Evolutionary conservation across 2,329 filamentous ascomycete species (phyloP).

Genomic region (Nannizzia gypsea): DNA sequence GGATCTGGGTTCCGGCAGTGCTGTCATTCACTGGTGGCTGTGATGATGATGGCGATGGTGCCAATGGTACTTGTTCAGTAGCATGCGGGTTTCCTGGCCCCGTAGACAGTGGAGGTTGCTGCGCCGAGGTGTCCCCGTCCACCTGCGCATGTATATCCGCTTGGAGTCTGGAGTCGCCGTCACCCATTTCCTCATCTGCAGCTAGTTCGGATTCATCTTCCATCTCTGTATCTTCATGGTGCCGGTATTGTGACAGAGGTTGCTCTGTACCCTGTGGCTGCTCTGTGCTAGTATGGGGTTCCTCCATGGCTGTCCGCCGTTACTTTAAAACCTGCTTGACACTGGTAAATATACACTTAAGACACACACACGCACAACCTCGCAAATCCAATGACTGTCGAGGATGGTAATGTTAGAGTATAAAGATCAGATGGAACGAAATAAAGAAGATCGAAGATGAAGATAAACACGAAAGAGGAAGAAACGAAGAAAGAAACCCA

Average conservation of each 20-base stretch:
- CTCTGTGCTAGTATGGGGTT: neutral
- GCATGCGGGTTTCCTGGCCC: neutral
- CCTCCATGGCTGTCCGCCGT: neutral
- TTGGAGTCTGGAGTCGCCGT: constrained; percentile 14
- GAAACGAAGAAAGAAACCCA: neutral
- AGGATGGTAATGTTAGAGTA: neutral
- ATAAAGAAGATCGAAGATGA: neutral
- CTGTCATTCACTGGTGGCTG: neutral
- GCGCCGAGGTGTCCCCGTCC: constrained; percentile 5
- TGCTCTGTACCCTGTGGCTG: neutral
- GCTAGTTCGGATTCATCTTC: constrained; percentile 3
- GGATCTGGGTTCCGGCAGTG: neutral
- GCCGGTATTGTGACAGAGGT: neutral
- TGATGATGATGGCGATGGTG: neutral
- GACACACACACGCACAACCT: neutral
- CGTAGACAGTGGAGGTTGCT: neutral
- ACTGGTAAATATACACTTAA: too few species aligned
- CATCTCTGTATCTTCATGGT: constrained; percentile 8
- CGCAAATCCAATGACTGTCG: neutral
- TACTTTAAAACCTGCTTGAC: too few species aligned
- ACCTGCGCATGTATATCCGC: constrained; percentile 15
- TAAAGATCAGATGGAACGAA: neutral
- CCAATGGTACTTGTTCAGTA: neutral
- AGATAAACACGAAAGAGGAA: neutral
- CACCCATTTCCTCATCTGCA: constrained; percentile 5